Percentiles rank a stretch among this genome's conserved stretches.
phyloP scores from a whole-genome alignment of 106 monocot genomes.

The Dioscorea zingiberensis region DNA sequence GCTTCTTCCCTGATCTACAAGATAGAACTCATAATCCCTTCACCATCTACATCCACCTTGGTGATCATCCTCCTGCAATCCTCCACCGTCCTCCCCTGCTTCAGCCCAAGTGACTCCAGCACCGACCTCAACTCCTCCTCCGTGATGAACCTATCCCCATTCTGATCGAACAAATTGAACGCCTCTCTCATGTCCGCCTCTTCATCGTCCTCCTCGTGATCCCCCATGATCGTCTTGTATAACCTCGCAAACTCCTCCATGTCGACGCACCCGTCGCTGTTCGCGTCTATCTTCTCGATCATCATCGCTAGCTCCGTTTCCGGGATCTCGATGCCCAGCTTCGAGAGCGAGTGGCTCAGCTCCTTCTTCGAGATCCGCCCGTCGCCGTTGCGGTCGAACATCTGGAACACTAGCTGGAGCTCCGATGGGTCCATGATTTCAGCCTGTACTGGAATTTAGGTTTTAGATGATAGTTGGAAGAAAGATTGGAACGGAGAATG shows the following conservation, averaged over 20 bases:
- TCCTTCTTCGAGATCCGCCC: conserved; percentile 51
- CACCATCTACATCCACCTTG: conserved; percentile 58
- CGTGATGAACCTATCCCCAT: conserved; percentile 40
- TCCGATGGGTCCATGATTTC: conserved; percentile 43
- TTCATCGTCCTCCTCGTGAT: conserved; percentile 27
- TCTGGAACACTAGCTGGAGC: conserved; percentile 54
- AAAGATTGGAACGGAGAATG: neutral
- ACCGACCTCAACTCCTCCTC: conserved; percentile 43
- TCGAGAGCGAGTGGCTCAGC: conserved; percentile 46
- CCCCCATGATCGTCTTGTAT: conserved; percentile 44
- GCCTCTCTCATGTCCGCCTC: conserved; percentile 41
- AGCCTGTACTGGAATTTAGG: too few relatives aligned
- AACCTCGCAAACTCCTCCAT: conserved; percentile 43
- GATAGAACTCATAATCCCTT: too few relatives aligned
- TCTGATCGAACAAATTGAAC: conserved; percentile 42
- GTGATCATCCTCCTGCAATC: conserved; percentile 57
- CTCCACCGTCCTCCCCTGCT: conserved; percentile 54
- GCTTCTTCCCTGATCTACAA: too few relatives aligned
- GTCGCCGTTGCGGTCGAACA: conserved; percentile 62
- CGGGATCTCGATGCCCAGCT: conserved; percentile 45
- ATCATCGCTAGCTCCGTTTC: conserved; percentile 33
- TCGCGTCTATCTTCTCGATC: conserved; percentile 59
- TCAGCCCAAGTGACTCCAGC: conserved; percentile 36
- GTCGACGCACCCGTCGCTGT: conserved; percentile 57
- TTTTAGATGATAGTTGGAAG: neutral